Conservation (phyloP, 768 basidiomycete genomes). For the Gloeophyllum trabeum region DNA sequence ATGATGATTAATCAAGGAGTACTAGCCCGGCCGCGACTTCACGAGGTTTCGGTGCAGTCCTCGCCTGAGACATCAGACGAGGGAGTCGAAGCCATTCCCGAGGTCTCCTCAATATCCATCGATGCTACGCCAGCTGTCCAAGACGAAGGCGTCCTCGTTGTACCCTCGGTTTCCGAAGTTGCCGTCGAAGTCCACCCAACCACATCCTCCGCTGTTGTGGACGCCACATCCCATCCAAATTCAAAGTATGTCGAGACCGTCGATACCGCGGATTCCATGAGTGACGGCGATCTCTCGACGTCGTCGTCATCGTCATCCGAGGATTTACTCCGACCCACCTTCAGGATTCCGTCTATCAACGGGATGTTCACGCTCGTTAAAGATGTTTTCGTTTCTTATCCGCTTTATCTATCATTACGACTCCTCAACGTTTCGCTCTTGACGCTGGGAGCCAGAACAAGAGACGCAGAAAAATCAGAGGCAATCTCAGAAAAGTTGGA, state of each 20-base stretch:
- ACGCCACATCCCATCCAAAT: constrained; percentile 7
- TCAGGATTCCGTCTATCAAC: constrained; percentile 5
- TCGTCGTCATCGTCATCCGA: not conserved
- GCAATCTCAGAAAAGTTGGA: constrained; percentile 7
- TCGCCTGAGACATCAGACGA: constrained; percentile 23
- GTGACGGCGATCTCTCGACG: not conserved
- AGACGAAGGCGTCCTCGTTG: constrained; percentile 36
- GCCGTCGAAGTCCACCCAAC: constrained; percentile 16
- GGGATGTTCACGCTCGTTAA: constrained; percentile 36
- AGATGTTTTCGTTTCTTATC: constrained; percentile 34
- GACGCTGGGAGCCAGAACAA: constrained; percentile 11
- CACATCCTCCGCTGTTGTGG: constrained; percentile 13
- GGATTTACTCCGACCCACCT: not conserved
- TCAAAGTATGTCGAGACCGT: constrained; percentile 6
- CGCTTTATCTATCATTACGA: constrained; percentile 36
- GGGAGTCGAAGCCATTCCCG: constrained; percentile 28
- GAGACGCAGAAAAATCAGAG: constrained; percentile 1
- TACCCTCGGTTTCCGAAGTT: constrained; percentile 20
- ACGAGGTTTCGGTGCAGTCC: constrained; percentile 25
- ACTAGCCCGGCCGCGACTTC: constrained; percentile 25
- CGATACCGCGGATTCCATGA: constrained; percentile 1
- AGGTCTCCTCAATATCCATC: constrained; percentile 28
- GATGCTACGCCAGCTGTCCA: constrained; percentile 40
- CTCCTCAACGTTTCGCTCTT: constrained; percentile 23
- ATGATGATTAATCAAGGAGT: constrained; percentile 27